Evolutionary conservation across 2,329 filamentous ascomycete genomes (phyloP).

Genomic region (Aspergillus viridinutans): DNA sequence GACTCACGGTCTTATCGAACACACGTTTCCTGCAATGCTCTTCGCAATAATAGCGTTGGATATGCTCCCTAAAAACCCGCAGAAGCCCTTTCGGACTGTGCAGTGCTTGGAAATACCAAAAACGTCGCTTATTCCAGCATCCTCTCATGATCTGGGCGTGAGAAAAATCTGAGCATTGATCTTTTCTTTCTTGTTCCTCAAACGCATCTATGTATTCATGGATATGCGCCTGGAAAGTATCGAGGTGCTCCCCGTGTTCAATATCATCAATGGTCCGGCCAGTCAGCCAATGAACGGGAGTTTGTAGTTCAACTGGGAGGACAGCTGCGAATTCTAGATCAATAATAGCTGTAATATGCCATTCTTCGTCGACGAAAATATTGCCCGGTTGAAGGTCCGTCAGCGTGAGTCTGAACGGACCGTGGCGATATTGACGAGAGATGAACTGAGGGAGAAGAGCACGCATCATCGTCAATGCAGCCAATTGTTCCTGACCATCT

Average conservation of each 20-base stretch:
- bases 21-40: slow-evolving; percentile 8
- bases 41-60: slow-evolving; percentile 13
- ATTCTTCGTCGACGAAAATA: slow-evolving; percentile 32
- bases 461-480: slow-evolving; percentile 26
- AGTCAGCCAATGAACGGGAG: slow-evolving; percentile 27
- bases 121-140: slow-evolving; percentile 20
- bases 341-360: slow-evolving; percentile 33
- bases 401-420: slow-evolving; percentile 34
- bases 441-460: slow-evolving; percentile 23
- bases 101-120: slow-evolving; percentile 27
- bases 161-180: background rate
- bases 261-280: slow-evolving; percentile 14
- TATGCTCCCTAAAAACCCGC: slow-evolving; percentile 22
- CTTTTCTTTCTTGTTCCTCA: slow-evolving; percentile 15
- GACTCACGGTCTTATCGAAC: slow-evolving; percentile 11
- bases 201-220: slow-evolving; percentile 18
- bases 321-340: slow-evolving; percentile 35
- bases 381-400: slow-evolving; percentile 42
- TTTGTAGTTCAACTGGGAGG: slow-evolving; percentile 24
- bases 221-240: slow-evolving; percentile 26
- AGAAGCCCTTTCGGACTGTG: slow-evolving; percentile 22
- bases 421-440: slow-evolving; percentile 26
- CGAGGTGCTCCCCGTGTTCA: slow-evolving; percentile 28
- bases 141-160: slow-evolving; percentile 17
- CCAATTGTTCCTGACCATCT: slow-evolving; percentile 26